These are phyloP conservation scores for Suillus cothurnatus DNA, from an alignment of 768 basidiomycete species.

Conservation along the genomic window DNA sequence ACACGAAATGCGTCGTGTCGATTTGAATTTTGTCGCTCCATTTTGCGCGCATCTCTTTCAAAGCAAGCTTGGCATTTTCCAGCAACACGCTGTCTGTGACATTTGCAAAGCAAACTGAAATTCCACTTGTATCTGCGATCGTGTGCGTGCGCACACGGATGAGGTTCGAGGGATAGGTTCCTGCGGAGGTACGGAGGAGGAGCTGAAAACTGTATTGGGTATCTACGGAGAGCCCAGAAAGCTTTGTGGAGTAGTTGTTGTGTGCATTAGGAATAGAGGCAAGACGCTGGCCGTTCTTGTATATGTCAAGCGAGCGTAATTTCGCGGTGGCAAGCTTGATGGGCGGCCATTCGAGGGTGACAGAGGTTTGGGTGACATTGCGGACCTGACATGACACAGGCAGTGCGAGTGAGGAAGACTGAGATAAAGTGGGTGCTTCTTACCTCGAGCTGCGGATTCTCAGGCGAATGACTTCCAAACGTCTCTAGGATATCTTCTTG, in stretches of 20 bases:
- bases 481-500: constrained; percentile 78
- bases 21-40: constrained; percentile 95
- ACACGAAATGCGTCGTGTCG: constrained; percentile 98
- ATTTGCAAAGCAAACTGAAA: constrained; percentile 93
- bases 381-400: constrained; percentile 65
- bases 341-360: constrained; percentile 93
- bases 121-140: constrained; percentile 93
- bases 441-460: constrained; percentile 75
- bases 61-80: constrained; percentile 78
- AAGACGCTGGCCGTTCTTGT: constrained; percentile 86
- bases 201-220: constrained; percentile 95
- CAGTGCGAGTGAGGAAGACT: constrained; percentile 7
- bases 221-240: constrained; percentile 78
- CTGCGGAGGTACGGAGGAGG: constrained; percentile 89
- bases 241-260: constrained; percentile 85
- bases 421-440: constrained; percentile 15
- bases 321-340: constrained; percentile 85
- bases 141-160: constrained; percentile 88
- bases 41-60: constrained; percentile 84
- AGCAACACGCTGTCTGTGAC: constrained; percentile 76
- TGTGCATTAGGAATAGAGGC: constrained; percentile 82
- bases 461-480: constrained; percentile 70
- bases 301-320: constrained; percentile 88
- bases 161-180: constrained; percentile 84
- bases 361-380: constrained; percentile 95